Conservation (phyloP, 1,284 basidiomycete genomes). For the Mrakiaceae sp. region DNA sequence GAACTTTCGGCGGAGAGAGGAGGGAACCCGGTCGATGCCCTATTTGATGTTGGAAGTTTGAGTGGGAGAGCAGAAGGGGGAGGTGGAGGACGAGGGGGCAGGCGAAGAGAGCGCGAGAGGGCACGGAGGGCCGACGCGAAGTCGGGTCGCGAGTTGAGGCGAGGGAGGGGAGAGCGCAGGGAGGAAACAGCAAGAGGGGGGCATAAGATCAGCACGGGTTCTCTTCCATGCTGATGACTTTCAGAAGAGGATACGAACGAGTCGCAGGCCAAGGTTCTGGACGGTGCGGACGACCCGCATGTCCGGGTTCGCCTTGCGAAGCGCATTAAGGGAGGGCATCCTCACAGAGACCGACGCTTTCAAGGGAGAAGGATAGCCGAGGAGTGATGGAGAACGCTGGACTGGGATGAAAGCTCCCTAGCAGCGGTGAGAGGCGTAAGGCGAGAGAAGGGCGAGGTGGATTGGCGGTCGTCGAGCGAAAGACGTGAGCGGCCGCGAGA, state of each 20-base stretch:
- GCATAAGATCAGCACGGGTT: too few species aligned
- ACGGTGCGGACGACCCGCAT: neutral
- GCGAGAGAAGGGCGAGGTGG: too few species aligned
- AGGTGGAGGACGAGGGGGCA: neutral
- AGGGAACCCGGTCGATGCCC: neutral
- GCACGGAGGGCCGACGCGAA: neutral
- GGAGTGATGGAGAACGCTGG: neutral
- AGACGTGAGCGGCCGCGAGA: too few species aligned
- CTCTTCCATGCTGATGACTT: too few species aligned
- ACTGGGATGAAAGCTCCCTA: too few species aligned
- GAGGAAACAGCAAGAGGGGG: too few species aligned
- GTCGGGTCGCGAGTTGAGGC: neutral
- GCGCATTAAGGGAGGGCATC: neutral
- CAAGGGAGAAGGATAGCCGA: neutral
- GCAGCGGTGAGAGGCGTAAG: too few species aligned
- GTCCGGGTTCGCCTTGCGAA: neutral
- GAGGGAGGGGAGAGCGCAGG: neutral
- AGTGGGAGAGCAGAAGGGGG: neutral
- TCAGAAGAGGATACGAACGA: conserved; percentile 1
- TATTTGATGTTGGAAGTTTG: neutral
- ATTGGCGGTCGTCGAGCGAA: too few species aligned
- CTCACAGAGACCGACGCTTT: neutral
- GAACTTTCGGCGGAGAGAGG: neutral
- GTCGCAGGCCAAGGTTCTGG: conserved; percentile 8
- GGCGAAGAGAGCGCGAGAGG: neutral